Conservation (phyloP, 306 rosid species). For the Vigna radiata region DNA sequence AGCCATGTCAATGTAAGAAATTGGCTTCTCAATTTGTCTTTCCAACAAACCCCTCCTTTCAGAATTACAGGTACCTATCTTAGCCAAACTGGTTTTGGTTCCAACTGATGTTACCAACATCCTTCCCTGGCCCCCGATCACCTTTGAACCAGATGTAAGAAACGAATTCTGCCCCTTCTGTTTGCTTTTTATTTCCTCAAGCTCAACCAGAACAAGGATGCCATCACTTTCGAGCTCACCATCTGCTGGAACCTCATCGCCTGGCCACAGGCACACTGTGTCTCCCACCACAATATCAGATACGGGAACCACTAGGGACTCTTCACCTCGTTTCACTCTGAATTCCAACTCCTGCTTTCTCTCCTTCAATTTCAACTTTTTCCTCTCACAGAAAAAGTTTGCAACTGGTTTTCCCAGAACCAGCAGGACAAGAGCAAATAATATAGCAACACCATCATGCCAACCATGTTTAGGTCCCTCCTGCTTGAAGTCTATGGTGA, state of each 20-base stretch:
- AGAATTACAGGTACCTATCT: constrained; percentile 20
- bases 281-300: constrained; percentile 58
- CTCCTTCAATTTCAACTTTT: constrained; percentile 41
- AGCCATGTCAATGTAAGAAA: constrained; percentile 47
- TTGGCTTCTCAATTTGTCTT: constrained; percentile 55
- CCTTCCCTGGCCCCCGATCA: constrained; percentile 52
- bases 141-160: constrained; percentile 62
- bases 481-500: constrained; percentile 50
- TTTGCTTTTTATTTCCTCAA: constrained; percentile 37
- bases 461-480: constrained; percentile 65
- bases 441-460: constrained; percentile 63
- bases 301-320: background rate
- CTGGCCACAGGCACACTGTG: constrained; percentile 46
- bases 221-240: constrained; percentile 54
- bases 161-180: constrained; percentile 55
- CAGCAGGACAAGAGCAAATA: constrained; percentile 48
- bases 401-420: constrained; percentile 47
- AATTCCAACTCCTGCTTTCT: constrained; percentile 40
- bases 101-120: constrained; percentile 65
- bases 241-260: constrained; percentile 64
- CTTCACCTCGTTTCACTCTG: constrained; percentile 46
- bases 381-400: constrained; percentile 43
- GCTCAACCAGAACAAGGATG: constrained; percentile 38
- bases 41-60: constrained; percentile 46
- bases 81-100: constrained; percentile 23